Conservation (phyloP, 192 early-diverging fungal genomes). For the Backusella australiensis region DNA sequence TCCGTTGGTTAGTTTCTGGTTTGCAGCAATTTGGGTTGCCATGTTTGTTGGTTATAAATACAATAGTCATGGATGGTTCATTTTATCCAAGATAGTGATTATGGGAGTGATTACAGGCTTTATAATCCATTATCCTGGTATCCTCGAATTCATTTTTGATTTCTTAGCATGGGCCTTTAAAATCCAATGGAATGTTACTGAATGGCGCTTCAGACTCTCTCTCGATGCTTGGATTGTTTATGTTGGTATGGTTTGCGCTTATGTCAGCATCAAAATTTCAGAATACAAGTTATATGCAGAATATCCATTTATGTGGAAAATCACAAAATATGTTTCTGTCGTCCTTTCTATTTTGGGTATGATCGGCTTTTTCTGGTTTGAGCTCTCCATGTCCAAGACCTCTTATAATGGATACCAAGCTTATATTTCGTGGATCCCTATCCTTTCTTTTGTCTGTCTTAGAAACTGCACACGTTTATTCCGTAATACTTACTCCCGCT, state of each 20-base stretch:
- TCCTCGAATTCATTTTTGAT: conserved; percentile 46
- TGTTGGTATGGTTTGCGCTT: conserved; percentile 64
- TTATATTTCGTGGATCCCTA: conserved; percentile 59
- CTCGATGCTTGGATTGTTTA: conserved; percentile 70
- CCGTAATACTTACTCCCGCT: conserved; percentile 50
- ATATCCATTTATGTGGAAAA: conserved; percentile 40
- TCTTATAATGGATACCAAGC: conserved; percentile 69
- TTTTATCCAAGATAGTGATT: conserved; percentile 52
- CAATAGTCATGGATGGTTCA: conserved; percentile 49
- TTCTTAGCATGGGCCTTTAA: conserved; percentile 41
- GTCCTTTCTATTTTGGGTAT: conserved; percentile 39
- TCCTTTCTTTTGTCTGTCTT: conserved; percentile 62
- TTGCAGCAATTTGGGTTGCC: conserved; percentile 63
- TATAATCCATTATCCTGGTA: conserved; percentile 38
- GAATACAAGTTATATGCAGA: conserved; percentile 33
- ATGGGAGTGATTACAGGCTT: conserved; percentile 35
- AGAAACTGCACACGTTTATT: conserved; percentile 59
- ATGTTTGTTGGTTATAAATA: conserved; percentile 51
- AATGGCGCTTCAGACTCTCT: conserved; percentile 72
- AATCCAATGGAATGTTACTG: conserved; percentile 59
- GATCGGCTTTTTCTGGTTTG: conserved; percentile 55
- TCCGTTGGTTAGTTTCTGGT: conserved; percentile 72
- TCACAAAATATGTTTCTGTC: conserved; percentile 35
- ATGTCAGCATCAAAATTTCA: conserved; percentile 40
- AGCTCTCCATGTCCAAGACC: conserved; percentile 50